Evolutionary conservation across 495 filamentous ascomycete genomes (phyloP), one percentile per base, ranked within the genome.

Genomic region (Jackrogersella multiformis): DNA sequence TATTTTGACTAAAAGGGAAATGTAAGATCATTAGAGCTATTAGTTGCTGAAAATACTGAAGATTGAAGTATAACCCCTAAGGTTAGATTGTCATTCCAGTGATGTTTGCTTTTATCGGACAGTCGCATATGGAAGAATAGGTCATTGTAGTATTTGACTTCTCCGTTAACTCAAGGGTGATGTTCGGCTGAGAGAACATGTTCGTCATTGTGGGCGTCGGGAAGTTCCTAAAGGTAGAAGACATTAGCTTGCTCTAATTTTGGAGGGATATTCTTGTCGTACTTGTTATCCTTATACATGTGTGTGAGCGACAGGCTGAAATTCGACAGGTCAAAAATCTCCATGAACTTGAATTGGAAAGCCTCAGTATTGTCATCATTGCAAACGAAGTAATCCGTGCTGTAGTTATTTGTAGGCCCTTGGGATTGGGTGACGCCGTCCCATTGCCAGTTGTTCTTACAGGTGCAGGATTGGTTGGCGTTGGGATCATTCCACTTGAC

Each of bases 401-500:
- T 67, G 60, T 68, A 56, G 48, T 63, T 66, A 45, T 66, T 68
- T 30, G 51, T 49, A 21, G 45, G 34, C 9, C 61, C 69, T 8
- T 56, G 46, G 2, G 61, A 44, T 18, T 48, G 35, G n/a, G 66
- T 63, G 16, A 61, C 41, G 16, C 75, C 72, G 48, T 77, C 71
- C 76, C 76, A 78, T 24, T 56, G 23, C 72, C 73, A 78, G n/a
- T 56, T 15, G 2, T 60, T 54, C 13, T 59, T 32, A 62, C 76
- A 78, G 20, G 12, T 32, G 38, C 68, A 61, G 18, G 73, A 74
- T 23, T 64, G 48, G 26, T 76, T 67, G 1, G 76, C 76, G 64
- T 78, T 78, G 46, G 74, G 74, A 45, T 78, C 76, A 18, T 56
- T 58, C 75, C 75, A 77, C 21, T 71, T 16, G 56, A 78, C 76